Evolutionary conservation across 148 eudicot species (phyloP), one percentile per base, ranked within the genome.

Genomic region (Chenopodium quinoa): DNA sequence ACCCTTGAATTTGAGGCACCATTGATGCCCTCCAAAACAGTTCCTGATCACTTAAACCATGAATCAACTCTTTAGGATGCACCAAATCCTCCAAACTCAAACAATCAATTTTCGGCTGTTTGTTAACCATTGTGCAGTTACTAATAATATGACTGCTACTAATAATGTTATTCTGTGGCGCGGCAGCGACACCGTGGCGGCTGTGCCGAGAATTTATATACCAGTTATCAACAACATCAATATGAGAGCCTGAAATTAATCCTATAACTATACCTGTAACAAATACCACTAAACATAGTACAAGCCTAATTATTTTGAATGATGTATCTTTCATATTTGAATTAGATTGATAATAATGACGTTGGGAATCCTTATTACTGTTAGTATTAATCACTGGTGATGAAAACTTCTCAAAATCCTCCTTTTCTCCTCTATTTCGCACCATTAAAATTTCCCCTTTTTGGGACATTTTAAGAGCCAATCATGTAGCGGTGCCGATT

Each of bases 21-120:
- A 92, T 79, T 29, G 98, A 91, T 47, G 97, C 94, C 79, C 96
- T 89, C 98, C 98, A 92, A 78, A 91, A 87, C 48, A 94, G 83
- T 81, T 92, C 93, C 29, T 87, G 84, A 82, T 94, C 98, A 2
- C 86, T 65, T 88, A 94, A 85, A 7, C 83, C 47, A 83, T 93
- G 98, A 8, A 44, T 75, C 86, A 89, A 64, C 66, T 85, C 87
- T 76, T 82, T 83, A 0, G 91, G 95, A 63, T 81, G 66, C 17
- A 84, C 58, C 75, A 88, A 86, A 37, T 81, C 88, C 1, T 84
- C 90, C 70, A 88, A 87, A 76, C 78, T 87, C 77, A 82, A 83
- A 62, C 90, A 88, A 80, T 86, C 88, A 68, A 80, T 85, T 40
- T 78, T 83, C 70, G 52, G 75, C 6, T 71, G 50, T 22, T 71